These are phyloP conservation scores for Metschnikowia lochheadii DNA, from an alignment of 805 yeast species.

Conservation along the genomic window DNA sequence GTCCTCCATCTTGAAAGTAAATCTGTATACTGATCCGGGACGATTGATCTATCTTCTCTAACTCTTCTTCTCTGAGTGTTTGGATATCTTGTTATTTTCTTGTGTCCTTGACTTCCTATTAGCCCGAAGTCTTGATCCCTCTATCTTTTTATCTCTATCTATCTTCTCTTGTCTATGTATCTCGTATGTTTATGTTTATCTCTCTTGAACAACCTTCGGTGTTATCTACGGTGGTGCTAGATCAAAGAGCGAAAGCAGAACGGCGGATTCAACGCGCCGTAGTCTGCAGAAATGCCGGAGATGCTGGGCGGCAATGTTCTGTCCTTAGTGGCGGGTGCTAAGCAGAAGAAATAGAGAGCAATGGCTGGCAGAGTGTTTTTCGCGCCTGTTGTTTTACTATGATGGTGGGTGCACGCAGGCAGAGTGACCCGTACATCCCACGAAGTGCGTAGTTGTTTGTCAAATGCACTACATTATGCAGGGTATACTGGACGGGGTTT, in stretches of 20 bases:
- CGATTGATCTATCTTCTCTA: not conserved
- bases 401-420: not conserved
- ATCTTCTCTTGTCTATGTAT: not conserved
- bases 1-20: constrained; percentile 11
- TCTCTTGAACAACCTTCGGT: not conserved
- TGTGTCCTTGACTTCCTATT: not conserved
- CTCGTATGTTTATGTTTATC: not conserved
- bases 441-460: not conserved
- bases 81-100: not conserved
- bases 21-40: no score
- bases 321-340: constrained; percentile 2
- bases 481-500: no score
- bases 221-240: not conserved
- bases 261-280: not conserved
- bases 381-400: not conserved
- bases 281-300: not conserved
- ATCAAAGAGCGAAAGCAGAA: not conserved
- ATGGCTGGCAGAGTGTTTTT: not conserved
- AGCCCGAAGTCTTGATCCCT: not conserved
- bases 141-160: not conserved
- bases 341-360: constrained; percentile 2
- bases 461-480: no score
- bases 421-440: not conserved
- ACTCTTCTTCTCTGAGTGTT: not conserved
- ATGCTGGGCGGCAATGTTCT: not conserved